Percentiles rank a stretch among this genome's conserved stretches.
phyloP scores from a whole-genome alignment of 345 rosid species.

The Abelmoschus esculentus region DNA sequence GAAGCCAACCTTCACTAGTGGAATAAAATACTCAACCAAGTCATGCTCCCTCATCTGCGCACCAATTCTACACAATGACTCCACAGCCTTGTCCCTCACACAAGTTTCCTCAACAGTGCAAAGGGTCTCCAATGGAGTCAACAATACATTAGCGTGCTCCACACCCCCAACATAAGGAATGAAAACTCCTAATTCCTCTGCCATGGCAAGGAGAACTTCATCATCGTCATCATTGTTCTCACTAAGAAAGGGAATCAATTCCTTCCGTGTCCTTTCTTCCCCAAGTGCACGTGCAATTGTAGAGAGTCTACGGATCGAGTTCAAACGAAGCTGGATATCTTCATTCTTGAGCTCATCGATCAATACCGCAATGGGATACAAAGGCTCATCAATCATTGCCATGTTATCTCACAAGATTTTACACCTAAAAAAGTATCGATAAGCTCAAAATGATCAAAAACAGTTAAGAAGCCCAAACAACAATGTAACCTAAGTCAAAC shows the following conservation, averaged over 20 bases:
- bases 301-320: constrained; percentile 60
- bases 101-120: constrained; percentile 74
- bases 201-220: constrained; percentile 79
- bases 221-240: constrained; percentile 78
- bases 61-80: constrained; percentile 62
- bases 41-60: constrained; percentile 70
- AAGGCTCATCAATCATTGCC: constrained; percentile 66
- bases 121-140: constrained; percentile 64
- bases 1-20: constrained; percentile 53
- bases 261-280: constrained; percentile 67
- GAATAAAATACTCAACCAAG: constrained; percentile 55
- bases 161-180: constrained; percentile 75
- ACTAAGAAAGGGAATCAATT: constrained; percentile 62
- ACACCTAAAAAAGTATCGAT: neutral
- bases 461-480: neutral
- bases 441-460: neutral
- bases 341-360: constrained; percentile 75
- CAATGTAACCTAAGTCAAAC: neutral
- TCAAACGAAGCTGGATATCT: constrained; percentile 67
- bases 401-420: constrained; percentile 26
- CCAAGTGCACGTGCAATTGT: constrained; percentile 74
- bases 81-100: constrained; percentile 67
- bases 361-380: constrained; percentile 67
- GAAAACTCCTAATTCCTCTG: constrained; percentile 70
- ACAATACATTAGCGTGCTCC: constrained; percentile 53